Percentiles rank a stretch among this genome's conserved stretches.
Conservation (phyloP, 441 rosid genomes). For the Kokia cookei region DNA sequence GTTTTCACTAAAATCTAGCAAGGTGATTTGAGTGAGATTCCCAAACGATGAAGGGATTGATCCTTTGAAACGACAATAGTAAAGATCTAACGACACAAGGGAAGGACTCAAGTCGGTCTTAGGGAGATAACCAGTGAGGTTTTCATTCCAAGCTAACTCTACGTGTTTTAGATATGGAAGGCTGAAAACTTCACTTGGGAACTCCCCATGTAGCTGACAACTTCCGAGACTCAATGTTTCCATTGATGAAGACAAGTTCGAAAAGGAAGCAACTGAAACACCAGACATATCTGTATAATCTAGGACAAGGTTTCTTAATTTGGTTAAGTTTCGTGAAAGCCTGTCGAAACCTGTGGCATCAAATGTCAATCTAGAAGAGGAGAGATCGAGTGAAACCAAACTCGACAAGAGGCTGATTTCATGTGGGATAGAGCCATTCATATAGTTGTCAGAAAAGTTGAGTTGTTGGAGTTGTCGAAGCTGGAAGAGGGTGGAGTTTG, state of each 20-base stretch:
- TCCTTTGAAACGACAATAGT: neutral
- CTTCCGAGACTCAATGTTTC: neutral
- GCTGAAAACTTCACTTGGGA: constrained; percentile 18
- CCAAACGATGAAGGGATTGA: neutral
- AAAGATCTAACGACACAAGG: constrained; percentile 8
- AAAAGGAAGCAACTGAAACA: neutral
- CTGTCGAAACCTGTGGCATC: neutral
- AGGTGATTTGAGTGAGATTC: neutral
- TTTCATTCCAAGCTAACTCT: neutral
- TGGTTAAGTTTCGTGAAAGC: neutral
- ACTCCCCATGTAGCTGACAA: constrained; percentile 8
- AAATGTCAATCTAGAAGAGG: neutral
- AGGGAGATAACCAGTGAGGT: constrained; percentile 13
- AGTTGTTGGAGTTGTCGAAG: neutral
- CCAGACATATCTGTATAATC: neutral
- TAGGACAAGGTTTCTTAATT: constrained; percentile 4
- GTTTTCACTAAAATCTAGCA: neutral
- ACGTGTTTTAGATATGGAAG: constrained; percentile 10
- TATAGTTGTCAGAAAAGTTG: neutral
- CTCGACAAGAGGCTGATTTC: neutral
- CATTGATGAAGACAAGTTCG: constrained; percentile 10
- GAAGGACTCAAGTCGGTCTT: constrained; percentile 16
- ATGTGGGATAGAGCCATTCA: neutral
- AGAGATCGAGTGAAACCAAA: constrained; percentile 17
- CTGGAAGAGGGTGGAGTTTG: constrained; percentile 1